These are phyloP conservation scores for Sporothrix brunneoviolacea DNA, from an alignment of 2,329 filamentous ascomycete genomes.

Conservation along the genomic window DNA sequence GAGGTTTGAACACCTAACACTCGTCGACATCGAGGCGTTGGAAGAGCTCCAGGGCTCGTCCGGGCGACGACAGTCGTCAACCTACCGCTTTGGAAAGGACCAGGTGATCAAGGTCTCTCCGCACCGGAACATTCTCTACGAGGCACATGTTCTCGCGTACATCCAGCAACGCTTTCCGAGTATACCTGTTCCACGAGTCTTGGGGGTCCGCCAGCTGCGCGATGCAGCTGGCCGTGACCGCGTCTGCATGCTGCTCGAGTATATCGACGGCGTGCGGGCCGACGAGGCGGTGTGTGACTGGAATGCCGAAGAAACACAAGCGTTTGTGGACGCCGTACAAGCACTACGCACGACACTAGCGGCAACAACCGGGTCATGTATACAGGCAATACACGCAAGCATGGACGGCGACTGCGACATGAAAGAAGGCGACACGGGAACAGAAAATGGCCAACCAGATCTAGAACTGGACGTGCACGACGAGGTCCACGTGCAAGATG, in stretches of 20 bases:
- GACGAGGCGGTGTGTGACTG: slow-evolving; percentile 4
- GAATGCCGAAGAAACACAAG: not conserved
- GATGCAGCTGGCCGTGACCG: not conserved
- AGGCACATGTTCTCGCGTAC: not conserved
- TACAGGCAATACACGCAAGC: not conserved
- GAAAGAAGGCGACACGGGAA: not conserved
- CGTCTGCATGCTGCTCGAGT: slow-evolving; percentile 7
- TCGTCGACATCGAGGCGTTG: not conserved
- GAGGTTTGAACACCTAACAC: not conserved
- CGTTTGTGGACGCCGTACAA: not conserved
- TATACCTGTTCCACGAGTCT: slow-evolving; percentile 7
- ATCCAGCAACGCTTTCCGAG: slow-evolving; percentile 24
- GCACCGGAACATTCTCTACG: not conserved
- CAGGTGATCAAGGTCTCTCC: slow-evolving; percentile 8
- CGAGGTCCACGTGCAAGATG: no score
- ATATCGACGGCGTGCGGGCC: slow-evolving; percentile 8
- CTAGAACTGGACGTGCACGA: no score
- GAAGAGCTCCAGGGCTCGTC: slow-evolving; percentile 7
- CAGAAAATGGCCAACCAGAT: no score
- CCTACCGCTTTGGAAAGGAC: not conserved
- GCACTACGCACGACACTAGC: not conserved
- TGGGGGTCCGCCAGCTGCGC: not conserved
- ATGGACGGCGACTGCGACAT: not conserved
- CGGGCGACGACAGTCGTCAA: slow-evolving; percentile 2
- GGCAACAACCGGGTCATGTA: not conserved